These are phyloP conservation scores for Shiraia sp. DNA, from an alignment of 2,329 filamentous ascomycete species.

Conservation along the genomic window DNA sequence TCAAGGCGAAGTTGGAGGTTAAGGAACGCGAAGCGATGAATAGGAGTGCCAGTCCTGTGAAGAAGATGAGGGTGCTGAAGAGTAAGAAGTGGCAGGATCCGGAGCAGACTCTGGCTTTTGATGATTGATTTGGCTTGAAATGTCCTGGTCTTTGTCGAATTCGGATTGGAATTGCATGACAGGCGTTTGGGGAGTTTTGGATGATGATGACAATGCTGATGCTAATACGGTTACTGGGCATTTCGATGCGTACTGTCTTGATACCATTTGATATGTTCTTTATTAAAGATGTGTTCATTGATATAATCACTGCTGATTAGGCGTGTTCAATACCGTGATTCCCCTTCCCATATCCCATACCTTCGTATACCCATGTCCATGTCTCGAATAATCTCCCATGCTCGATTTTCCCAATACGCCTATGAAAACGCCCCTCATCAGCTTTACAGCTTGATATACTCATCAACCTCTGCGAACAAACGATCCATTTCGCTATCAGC, in stretches of 20 bases:
- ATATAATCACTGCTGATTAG: too few species aligned
- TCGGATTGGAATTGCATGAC: neutral
- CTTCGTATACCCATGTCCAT: too few species aligned
- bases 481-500: slow-evolving; percentile 3
- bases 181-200: slow-evolving; percentile 2
- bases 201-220: too few species aligned
- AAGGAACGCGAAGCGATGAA: slow-evolving; percentile 46
- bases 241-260: neutral
- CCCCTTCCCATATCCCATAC: too few species aligned
- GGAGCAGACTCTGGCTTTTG: slow-evolving; percentile 21
- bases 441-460: neutral
- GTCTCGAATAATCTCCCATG: too few species aligned
- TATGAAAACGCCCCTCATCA: neutral
- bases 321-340: too few species aligned
- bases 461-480: neutral
- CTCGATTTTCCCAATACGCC: too few species aligned
- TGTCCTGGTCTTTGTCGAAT: too few species aligned
- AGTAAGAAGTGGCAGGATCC: slow-evolving; percentile 52
- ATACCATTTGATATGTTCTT: slow-evolving; percentile 1
- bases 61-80: slow-evolving; percentile 56
- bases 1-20: slow-evolving; percentile 44
- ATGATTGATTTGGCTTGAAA: slow-evolving; percentile 23
- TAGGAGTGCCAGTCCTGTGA: slow-evolving; percentile 49
- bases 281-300: too few species aligned
- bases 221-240: too few species aligned